Conservation (phyloP, 2,329 filamentous ascomycete genomes). For the Pseudogymnoascus sp. region DNA sequence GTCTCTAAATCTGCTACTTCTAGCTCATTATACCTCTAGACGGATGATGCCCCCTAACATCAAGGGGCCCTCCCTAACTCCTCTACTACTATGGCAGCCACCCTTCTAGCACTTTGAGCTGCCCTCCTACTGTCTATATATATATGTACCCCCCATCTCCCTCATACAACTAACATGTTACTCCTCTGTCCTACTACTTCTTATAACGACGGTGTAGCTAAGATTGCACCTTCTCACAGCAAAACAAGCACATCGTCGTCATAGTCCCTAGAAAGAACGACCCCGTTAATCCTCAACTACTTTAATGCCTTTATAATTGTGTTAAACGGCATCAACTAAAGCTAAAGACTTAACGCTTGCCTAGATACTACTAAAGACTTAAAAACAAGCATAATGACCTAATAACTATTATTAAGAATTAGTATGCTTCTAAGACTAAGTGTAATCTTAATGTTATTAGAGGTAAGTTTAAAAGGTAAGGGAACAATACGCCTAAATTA, state of each 20-base stretch:
- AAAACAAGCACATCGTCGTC: no score
- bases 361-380: slow-evolving; percentile 13
- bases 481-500: slow-evolving; percentile 10
- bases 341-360: slow-evolving; percentile 11
- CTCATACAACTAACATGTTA: background rate
- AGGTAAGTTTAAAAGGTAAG: slow-evolving; percentile 23
- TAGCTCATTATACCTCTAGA: background rate
- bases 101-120: background rate
- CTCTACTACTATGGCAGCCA: no score
- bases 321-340: slow-evolving; percentile 13
- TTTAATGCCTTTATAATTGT: slow-evolving; percentile 10
- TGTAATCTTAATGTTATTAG: slow-evolving; percentile 22
- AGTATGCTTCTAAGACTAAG: slow-evolving; percentile 16
- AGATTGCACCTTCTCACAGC: background rate
- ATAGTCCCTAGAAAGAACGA: background rate
- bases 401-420: slow-evolving; percentile 7
- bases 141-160: slow-evolving; percentile 1
- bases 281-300: background rate
- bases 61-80: background rate
- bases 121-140: background rate
- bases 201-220: background rate
- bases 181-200: background rate
- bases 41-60: background rate
- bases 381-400: slow-evolving; percentile 11
- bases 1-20: background rate